Conservation (phyloP, 306 rosid species). For the Senna siamea region DNA sequence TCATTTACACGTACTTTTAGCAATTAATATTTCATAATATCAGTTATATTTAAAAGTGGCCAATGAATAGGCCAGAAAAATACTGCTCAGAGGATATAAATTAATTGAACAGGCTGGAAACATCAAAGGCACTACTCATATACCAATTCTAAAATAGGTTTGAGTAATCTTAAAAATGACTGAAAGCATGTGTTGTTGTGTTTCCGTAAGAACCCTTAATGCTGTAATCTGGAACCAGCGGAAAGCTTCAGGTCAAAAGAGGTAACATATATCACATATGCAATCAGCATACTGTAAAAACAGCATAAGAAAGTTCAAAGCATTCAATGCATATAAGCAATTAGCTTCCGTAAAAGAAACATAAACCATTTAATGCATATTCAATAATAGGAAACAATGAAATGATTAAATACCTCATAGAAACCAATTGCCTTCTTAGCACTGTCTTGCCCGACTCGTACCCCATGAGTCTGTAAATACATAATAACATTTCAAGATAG, state of each 20-base stretch:
- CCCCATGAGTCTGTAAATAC: constrained; percentile 80
- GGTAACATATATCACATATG: background rate
- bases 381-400: background rate
- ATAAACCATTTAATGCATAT: background rate
- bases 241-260: background rate
- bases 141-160: background rate
- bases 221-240: background rate
- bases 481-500: constrained; percentile 27
- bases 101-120: background rate
- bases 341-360: background rate
- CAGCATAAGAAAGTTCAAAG: background rate
- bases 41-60: background rate
- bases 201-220: background rate
- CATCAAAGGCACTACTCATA: background rate
- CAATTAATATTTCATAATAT: background rate
- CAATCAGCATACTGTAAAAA: background rate
- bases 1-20: background rate
- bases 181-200: background rate
- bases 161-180: background rate
- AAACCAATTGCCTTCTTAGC: constrained; percentile 74
- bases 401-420: constrained; percentile 62
- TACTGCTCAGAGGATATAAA: background rate
- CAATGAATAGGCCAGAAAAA: background rate
- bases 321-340: background rate
- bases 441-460: constrained; percentile 72